phyloP scores from a whole-genome alignment of 352 stramenopile species.

The Pythium utonaiense region DNA sequence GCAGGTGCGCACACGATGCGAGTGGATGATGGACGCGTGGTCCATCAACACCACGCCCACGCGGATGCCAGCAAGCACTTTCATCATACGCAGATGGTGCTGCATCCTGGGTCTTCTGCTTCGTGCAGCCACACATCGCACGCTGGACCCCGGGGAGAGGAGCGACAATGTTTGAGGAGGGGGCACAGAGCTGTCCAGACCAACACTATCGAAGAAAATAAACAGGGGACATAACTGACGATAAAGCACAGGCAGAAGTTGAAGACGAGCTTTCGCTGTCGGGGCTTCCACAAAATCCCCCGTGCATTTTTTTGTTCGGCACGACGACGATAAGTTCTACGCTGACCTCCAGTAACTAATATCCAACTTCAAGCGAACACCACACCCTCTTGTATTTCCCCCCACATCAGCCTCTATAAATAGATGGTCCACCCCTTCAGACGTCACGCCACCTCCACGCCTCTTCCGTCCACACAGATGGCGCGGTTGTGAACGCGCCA shows the following conservation, averaged over 20 bases:
- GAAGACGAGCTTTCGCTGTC: background rate
- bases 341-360: background rate
- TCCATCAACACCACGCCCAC: background rate
- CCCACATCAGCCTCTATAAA: background rate
- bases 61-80: background rate
- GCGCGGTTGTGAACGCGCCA: slow-evolving; percentile 19
- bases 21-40: background rate
- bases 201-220: background rate
- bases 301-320: background rate
- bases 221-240: background rate
- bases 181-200: slow-evolving; percentile 1
- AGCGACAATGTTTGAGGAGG: background rate
- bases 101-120: background rate
- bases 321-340: background rate
- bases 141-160: background rate
- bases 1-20: background rate
- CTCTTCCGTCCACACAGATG: slow-evolving; percentile 13
- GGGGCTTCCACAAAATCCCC: background rate
- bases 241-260: background rate
- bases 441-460: background rate
- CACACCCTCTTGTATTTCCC: background rate
- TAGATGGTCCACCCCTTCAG: background rate
- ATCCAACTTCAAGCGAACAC: slow-evolving; percentile 4
- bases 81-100: background rate
- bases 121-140: background rate